Evolutionary conservation across 306 rosid species (phyloP), one percentile per base, ranked within the genome.

Genomic region (Glycine tomentella): DNA sequence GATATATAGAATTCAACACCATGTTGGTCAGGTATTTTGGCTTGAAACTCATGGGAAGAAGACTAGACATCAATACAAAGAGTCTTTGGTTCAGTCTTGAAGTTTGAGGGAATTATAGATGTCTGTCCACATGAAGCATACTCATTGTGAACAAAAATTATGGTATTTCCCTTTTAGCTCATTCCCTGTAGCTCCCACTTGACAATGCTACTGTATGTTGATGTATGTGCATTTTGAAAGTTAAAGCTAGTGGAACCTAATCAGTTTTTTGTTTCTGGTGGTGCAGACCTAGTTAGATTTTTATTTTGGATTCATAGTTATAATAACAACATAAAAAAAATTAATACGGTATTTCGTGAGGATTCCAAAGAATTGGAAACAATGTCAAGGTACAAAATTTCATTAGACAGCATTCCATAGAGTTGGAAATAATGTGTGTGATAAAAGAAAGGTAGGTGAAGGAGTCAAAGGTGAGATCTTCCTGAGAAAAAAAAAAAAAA

Each of bases 401-500:
- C 63, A 83, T 38, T 45, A 44, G 56, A 56, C 74, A 78, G 83
- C 59, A 69, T 65, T 78, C 49, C 74, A 16, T 4, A 38, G 58
- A 68, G 84, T 78, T 33, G 13, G 48, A 61, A 78, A 87, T 69
- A 69, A 64, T 36, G 38, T 70, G 69, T 3, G 65, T 57, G 33
- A 74, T 6, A 72, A 80, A 83, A 66, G 46, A 68, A 33, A 72
- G 72, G 33, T 46, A 11, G 57, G 73, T 55, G 76, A 80, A 64
- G 74, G 84, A 90, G 93, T 88, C 89, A 85, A 93, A 89, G 75
- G 75, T 77, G 83, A 75, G 90, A 78, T 85, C 72, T 66, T 79
- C 85, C 86, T 53, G 46, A 73, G 86, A 89, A 25, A 36, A 3
- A 36, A 81, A 25, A 36, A 3, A 36, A 81, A 81, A 77, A 12